phyloP scores from a whole-genome alignment of 202 grass and related monocot species.

The Setaria italica region DNA sequence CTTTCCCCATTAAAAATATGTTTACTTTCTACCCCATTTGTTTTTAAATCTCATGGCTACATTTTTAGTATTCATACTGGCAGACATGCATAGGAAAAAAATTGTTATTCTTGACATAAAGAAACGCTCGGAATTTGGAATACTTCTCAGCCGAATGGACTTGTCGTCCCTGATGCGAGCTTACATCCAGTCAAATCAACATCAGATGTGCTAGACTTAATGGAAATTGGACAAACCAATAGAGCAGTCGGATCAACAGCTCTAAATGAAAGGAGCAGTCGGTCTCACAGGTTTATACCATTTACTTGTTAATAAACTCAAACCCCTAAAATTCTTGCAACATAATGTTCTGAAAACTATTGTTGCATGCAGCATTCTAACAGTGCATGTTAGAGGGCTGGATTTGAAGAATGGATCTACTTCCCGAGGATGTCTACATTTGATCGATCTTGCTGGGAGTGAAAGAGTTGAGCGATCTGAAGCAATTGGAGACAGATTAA shows the following conservation, averaged over 20 bases:
- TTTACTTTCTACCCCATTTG: background rate
- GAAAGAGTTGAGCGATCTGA: conserved; percentile 95
- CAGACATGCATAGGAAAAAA: background rate
- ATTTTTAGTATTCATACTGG: conserved; percentile 21
- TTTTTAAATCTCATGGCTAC: background rate
- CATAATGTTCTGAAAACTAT: conserved; percentile 33
- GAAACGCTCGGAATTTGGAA: conserved; percentile 94
- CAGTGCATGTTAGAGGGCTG: conserved; percentile 91
- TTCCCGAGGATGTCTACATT: conserved; percentile 89
- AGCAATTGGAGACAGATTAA: conserved; percentile 96
- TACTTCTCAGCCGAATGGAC: conserved; percentile 94
- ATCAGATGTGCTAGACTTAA: conserved; percentile 82
- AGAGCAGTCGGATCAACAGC: conserved; percentile 98
- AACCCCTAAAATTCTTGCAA: conserved; percentile 16
- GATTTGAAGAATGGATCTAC: conserved; percentile 92
- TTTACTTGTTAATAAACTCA: conserved; percentile 6
- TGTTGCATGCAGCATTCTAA: conserved; percentile 81
- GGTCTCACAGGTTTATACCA: conserved; percentile 81
- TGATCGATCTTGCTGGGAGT: conserved; percentile 99
- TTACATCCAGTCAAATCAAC: conserved; percentile 88
- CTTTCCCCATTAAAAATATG: conserved; percentile 37
- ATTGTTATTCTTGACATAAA: conserved; percentile 60
- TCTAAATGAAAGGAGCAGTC: conserved; percentile 96
- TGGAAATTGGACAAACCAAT: conserved; percentile 93
- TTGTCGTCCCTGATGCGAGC: conserved; percentile 95